Percentiles rank a stretch among this genome's conserved stretches.
Conservation (phyloP, 352 stramenopile species). For the Phytopythium helicoides region DNA sequence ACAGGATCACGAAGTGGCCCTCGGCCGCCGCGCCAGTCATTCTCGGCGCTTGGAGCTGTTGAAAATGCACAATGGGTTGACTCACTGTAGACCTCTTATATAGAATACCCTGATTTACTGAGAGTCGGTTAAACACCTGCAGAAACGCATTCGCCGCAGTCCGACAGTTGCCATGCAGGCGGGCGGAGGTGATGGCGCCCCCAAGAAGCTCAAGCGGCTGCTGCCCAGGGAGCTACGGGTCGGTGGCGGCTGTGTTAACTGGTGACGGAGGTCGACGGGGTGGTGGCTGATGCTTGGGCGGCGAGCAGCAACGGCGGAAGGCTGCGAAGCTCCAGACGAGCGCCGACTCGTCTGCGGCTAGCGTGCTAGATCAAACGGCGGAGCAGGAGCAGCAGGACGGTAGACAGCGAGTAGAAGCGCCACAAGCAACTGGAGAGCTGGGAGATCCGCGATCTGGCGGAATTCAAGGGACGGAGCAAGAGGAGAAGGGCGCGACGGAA, state of each 20-base stretch:
- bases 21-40: constrained; percentile 8
- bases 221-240: constrained; percentile 74
- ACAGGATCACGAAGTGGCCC: constrained; percentile 61
- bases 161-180: constrained; percentile 11
- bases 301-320: constrained; percentile 51
- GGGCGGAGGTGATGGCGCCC: constrained; percentile 10
- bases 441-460: too few species aligned
- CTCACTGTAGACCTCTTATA: neutral
- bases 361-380: neutral
- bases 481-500: neutral
- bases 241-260: constrained; percentile 12
- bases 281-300: constrained; percentile 1
- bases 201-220: constrained; percentile 48
- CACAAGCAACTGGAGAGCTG: too few species aligned
- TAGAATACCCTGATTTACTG: too few species aligned
- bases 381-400: neutral
- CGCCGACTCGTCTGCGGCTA: neutral
- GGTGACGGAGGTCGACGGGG: constrained; percentile 6
- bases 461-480: accelerated
- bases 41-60: neutral
- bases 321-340: constrained; percentile 47
- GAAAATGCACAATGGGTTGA: constrained; percentile 9
- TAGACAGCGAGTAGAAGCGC: neutral
- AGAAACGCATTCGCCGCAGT: too few species aligned
- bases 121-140: too few species aligned